Evolutionary conservation across 495 filamentous ascomycete species (phyloP), one percentile per base, ranked within the genome.

Genomic region (Jackrogersella multiformis): DNA sequence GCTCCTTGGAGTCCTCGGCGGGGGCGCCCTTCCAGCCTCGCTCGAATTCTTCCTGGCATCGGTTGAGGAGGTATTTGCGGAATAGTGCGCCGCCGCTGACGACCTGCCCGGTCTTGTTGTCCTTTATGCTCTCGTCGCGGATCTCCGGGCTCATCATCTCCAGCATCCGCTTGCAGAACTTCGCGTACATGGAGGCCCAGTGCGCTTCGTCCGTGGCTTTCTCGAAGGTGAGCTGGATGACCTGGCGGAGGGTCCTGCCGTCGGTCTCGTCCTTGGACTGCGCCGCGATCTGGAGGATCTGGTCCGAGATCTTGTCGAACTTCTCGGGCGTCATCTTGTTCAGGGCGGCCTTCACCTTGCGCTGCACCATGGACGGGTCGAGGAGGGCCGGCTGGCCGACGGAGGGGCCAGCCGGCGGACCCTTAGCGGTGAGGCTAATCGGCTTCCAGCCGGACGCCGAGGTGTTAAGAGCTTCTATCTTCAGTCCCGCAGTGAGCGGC

Each of bases 241-340:
- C 93, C 77, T 99, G 95, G 69, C 95, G 90, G 52, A 99, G 84
- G 1, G 96, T 98, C 15, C 95, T 90, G 35, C 95, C 95, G 74
- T 99, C 96, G 5, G 85, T 85, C 82, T 99, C 95, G 72, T 94
- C 89, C 84, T 96, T 97, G 30, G 95, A 98, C 74, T 99, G 95
- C 8, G 86, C 89, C 32, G 94, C 92, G 71, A 99, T 98, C 35
- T 89, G 86, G 23, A 98, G 85, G 55, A 99, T 97, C 77, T 98
- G 93, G 51, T 91, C 89, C 16, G 95, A 84, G 61, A 99, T 97
- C 82, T 90, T 92, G 69, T 97, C 93, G 75, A 99, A 99, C 71
- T 97, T 98, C 80, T 98, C 95, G 0, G 95, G 95, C 0, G 95
- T 97, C 96, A 99, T 98, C 89, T 98, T 98, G 86, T 99, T 98